phyloP scores from a whole-genome alignment of 202 grass and related monocot species.

The Zizania palustris region DNA sequence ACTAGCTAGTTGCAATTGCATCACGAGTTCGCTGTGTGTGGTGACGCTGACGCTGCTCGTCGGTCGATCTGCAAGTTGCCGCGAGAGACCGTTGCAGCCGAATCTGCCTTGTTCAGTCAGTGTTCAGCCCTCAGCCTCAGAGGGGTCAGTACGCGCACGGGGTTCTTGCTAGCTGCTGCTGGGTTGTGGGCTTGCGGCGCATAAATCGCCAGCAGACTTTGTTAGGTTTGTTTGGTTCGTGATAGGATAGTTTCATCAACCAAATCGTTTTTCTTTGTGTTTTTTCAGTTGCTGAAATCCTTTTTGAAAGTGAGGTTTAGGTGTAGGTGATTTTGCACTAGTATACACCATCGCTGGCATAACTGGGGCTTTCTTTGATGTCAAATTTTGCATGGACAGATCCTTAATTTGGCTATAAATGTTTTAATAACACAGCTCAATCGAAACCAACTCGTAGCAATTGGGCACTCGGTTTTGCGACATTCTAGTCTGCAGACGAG shows the following conservation, averaged over 20 bases:
- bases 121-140: background rate
- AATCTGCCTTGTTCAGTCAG: too few relatives aligned
- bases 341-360: background rate
- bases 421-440: conserved; percentile 22
- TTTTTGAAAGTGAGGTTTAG: background rate
- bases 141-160: background rate
- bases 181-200: background rate
- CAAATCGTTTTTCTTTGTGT: background rate
- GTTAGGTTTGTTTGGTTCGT: background rate
- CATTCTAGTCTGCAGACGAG: background rate
- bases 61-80: background rate
- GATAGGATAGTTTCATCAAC: background rate
- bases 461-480: background rate
- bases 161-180: background rate
- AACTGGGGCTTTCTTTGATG: background rate
- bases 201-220: background rate
- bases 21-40: background rate
- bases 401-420: background rate
- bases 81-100: background rate
- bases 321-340: background rate
- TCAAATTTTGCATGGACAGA: background rate
- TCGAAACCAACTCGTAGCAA: background rate
- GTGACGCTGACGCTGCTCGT: background rate
- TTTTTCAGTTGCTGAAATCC: background rate
- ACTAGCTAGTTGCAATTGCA: background rate